phyloP scores from a whole-genome alignment of 2,329 filamentous ascomycete genomes.

The Penicillium sclerotiorum region DNA sequence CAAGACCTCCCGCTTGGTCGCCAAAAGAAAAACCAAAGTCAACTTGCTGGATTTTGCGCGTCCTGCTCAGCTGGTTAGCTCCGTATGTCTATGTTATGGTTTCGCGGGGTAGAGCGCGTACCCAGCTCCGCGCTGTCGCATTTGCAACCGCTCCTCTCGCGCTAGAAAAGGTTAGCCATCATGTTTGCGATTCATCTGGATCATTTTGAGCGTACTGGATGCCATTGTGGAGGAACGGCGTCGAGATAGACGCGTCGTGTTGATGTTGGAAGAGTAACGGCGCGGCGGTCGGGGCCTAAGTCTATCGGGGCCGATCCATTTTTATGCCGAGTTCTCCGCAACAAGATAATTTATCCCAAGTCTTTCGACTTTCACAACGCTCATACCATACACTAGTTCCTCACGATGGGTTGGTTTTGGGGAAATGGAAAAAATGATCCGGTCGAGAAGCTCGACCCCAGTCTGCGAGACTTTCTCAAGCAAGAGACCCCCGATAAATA shows the following conservation, averaged over 20 bases:
- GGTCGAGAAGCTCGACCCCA: conserved; percentile 75
- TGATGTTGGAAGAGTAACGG: conserved; percentile 24
- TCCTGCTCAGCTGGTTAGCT: conserved; percentile 36
- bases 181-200: not conserved
- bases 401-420: conserved; percentile 67
- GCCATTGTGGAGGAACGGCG: conserved; percentile 41
- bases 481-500: conserved; percentile 79
- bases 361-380: conserved; percentile 3
- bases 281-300: conserved; percentile 22
- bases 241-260: conserved; percentile 38
- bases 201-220: conserved; percentile 35
- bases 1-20: conserved; percentile 24
- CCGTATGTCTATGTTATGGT: conserved; percentile 24
- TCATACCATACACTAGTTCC: not conserved
- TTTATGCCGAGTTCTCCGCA: conserved; percentile 31
- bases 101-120: conserved; percentile 43
- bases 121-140: conserved; percentile 61
- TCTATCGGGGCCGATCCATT: conserved; percentile 27
- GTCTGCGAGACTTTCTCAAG: conserved; percentile 80
- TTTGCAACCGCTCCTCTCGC: conserved; percentile 57
- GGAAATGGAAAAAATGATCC: conserved; percentile 61
- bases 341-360: conserved; percentile 1
- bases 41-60: conserved; percentile 50
- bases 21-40: conserved; percentile 56
- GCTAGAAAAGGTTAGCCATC: conserved; percentile 35